These are phyloP conservation scores for Pistacia integerrima DNA, from an alignment of 345 rosid genomes.

Conservation along the genomic window DNA sequence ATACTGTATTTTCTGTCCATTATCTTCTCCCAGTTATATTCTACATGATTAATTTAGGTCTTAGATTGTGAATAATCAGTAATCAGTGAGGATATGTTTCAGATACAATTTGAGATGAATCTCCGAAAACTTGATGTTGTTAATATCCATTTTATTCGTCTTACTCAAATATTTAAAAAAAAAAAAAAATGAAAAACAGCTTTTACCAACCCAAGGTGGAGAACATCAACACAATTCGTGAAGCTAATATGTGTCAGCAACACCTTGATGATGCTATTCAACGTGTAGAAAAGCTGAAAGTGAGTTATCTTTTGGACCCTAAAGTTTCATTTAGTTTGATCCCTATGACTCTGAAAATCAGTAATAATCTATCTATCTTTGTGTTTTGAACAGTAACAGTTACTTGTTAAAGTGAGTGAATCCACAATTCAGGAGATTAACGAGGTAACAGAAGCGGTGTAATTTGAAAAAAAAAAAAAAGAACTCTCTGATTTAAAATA, in stretches of 20 bases:
- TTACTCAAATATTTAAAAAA: not conserved
- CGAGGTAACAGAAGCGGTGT: not conserved
- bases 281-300: conserved; percentile 28
- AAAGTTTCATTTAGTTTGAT: too few species aligned
- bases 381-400: conserved; percentile 4
- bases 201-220: conserved; percentile 22
- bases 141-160: not conserved
- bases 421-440: not conserved
- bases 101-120: too few species aligned
- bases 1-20: not conserved
- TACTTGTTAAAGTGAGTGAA: conserved; percentile 7
- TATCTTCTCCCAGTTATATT: too few species aligned
- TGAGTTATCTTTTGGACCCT: not conserved
- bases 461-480: too few species aligned
- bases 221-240: conserved; percentile 17
- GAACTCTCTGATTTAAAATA: too few species aligned
- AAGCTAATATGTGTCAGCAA: conserved; percentile 15
- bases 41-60: too few species aligned
- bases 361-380: not conserved
- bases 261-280: conserved; percentile 18
- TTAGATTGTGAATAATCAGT: too few species aligned
- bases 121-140: too few species aligned
- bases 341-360: conserved; percentile 5
- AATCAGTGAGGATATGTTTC: too few species aligned
- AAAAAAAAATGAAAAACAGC: conserved; percentile 13